Evolutionary conservation across 2,329 filamentous ascomycete species (phyloP).

Genomic region (Nigrospora sphaerica): DNA sequence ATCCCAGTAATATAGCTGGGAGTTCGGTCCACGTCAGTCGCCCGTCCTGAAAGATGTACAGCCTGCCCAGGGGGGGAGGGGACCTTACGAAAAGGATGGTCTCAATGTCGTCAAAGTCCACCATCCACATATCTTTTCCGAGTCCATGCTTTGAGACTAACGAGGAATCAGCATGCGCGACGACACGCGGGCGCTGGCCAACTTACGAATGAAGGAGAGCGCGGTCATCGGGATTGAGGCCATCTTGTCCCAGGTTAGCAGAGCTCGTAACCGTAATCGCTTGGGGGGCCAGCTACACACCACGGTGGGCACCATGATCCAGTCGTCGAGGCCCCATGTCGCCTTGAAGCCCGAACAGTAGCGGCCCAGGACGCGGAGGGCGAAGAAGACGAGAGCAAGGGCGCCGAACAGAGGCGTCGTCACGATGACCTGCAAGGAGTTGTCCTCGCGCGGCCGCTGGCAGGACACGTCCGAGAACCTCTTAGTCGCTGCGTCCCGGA

Average conservation of each 20-base stretch:
- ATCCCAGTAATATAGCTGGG: slow-evolving; percentile 20
- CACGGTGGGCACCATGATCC: slow-evolving; percentile 18
- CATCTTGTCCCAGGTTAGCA: background rate
- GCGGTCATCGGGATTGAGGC: slow-evolving; percentile 10
- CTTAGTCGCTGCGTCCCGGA: slow-evolving; percentile 9
- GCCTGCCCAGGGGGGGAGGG: background rate
- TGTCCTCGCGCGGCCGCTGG: slow-evolving; percentile 12
- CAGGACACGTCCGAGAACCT: slow-evolving; percentile 16
- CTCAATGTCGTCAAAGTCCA: slow-evolving; percentile 33
- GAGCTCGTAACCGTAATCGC: too few species aligned
- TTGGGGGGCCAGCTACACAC: slow-evolving; percentile 6
- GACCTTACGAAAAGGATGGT: slow-evolving; percentile 26
- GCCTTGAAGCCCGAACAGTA: slow-evolving; percentile 14
- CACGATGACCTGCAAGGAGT: slow-evolving; percentile 16
- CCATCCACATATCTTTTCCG: slow-evolving; percentile 36
- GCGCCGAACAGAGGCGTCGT: slow-evolving; percentile 17
- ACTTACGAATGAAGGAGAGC: slow-evolving; percentile 19
- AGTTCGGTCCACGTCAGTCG: background rate
- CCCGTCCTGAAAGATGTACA: background rate
- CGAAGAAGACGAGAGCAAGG: slow-evolving; percentile 20
- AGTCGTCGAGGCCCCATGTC: slow-evolving; percentile 21
- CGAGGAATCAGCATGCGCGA: background rate
- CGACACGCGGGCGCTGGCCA: background rate
- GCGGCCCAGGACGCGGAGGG: slow-evolving; percentile 18
- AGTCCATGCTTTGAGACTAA: slow-evolving; percentile 30